Conservation (phyloP, 768 basidiomycete species). For the Rhizopogon sp. region DNA sequence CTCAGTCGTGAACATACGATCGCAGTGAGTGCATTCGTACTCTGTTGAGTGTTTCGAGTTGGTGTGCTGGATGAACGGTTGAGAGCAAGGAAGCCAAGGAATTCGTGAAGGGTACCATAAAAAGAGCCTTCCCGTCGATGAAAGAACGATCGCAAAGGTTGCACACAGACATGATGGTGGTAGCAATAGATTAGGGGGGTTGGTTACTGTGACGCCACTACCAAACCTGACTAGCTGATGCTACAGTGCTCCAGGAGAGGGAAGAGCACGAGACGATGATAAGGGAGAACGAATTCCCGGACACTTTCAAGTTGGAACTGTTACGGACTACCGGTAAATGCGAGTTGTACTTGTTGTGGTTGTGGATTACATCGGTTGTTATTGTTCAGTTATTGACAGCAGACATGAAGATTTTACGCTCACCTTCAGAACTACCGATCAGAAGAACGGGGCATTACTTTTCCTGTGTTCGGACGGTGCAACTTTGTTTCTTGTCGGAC, state of each 20-base stretch:
- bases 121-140: slow-evolving; percentile 2
- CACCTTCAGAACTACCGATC: too few species aligned
- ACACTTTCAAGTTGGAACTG: too few species aligned
- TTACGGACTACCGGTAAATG: too few species aligned
- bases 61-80: not conserved
- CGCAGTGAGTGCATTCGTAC: slow-evolving; percentile 11
- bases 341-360: too few species aligned
- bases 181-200: not conserved
- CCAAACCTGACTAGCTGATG: not conserved
- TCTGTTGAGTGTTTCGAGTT: not conserved
- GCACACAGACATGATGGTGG: slow-evolving; percentile 15
- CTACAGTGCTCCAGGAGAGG: not conserved
- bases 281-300: too few species aligned
- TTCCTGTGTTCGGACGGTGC: too few species aligned
- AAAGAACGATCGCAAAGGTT: slow-evolving; percentile 15
- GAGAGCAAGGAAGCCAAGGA: not conserved
- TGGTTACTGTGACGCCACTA: not conserved
- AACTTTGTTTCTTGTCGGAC: too few species aligned
- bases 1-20: slow-evolving; percentile 3
- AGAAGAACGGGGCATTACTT: too few species aligned
- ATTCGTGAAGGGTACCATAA: slow-evolving; percentile 8
- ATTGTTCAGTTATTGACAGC: too few species aligned
- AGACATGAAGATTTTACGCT: too few species aligned
- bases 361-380: too few species aligned
- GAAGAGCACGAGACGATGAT: not conserved